A percentile compares a stretch with the other conserved stretches of the same genome.
These are phyloP conservation scores for Solanum etuberosum DNA, from an alignment of 257 asterid species.

Conservation along the genomic window DNA sequence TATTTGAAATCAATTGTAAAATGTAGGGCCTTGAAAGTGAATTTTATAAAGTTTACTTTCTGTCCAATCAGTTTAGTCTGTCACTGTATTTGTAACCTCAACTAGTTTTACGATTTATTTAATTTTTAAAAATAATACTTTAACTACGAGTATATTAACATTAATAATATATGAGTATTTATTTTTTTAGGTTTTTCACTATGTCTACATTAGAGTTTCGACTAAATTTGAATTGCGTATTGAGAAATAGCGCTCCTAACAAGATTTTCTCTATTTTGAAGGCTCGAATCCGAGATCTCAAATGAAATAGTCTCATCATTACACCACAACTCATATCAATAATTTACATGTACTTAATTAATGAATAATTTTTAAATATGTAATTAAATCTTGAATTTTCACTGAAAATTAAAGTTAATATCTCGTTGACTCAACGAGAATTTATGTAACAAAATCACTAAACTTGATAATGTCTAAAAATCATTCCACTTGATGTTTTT, in stretches of 20 bases:
- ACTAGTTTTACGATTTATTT: neutral
- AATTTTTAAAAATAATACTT: neutral
- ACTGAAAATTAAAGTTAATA: neutral
- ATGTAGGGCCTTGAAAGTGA: neutral
- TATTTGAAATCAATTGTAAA: neutral
- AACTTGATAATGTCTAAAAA: neutral
- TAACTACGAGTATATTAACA: neutral
- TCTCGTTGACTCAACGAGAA: neutral
- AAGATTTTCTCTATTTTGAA: no score
- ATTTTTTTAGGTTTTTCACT: fast-evolving
- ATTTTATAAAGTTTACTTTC: neutral
- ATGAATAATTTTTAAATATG: neutral
- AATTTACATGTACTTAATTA: neutral
- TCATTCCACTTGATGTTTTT: neutral
- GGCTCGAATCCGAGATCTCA: neutral
- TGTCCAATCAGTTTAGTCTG: neutral
- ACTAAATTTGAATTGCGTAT: no score
- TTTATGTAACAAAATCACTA: neutral
- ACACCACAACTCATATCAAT: fast-evolving
- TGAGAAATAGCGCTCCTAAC: no score
- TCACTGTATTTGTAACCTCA: neutral
- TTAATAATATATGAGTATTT: no score
- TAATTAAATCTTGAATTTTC: neutral
- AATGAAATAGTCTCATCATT: no score
- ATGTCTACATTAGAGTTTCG: no score